These are phyloP conservation scores for Backusella westeae DNA, from an alignment of 192 early-diverging fungal species.

Conservation along the genomic window DNA sequence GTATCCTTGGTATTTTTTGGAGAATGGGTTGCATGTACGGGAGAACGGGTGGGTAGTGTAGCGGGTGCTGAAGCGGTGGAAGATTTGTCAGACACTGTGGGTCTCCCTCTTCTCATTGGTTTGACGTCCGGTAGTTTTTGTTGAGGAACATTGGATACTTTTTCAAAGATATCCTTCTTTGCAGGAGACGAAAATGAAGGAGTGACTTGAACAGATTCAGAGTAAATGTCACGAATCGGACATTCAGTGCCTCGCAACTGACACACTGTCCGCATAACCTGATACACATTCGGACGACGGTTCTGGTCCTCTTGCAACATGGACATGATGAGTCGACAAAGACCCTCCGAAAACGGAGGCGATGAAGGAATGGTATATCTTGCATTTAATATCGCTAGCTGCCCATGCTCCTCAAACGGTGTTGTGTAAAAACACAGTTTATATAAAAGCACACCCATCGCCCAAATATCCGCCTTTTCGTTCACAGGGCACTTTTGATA, in stretches of 20 bases:
- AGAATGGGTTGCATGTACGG: background rate
- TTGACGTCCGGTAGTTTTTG: conserved; percentile 51
- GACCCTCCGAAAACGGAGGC: conserved; percentile 63
- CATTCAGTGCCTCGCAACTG: conserved; percentile 58
- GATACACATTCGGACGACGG: conserved; percentile 79
- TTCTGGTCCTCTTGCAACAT: conserved; percentile 77
- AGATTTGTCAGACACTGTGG: conserved; percentile 44
- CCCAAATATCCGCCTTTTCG: conserved; percentile 75
- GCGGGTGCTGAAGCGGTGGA: conserved; percentile 1
- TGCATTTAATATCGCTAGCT: conserved; percentile 85
- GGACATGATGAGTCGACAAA: conserved; percentile 60
- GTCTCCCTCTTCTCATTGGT: conserved; percentile 92
- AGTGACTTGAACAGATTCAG: background rate
- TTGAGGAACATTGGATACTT: conserved; percentile 34
- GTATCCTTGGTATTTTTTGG: background rate
- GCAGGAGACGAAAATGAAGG: conserved; percentile 6
- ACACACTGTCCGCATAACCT: conserved; percentile 67
- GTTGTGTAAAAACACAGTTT: conserved; percentile 96
- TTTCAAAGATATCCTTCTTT: conserved; percentile 34
- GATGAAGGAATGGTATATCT: conserved; percentile 74
- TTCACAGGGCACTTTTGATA: conserved; percentile 79
- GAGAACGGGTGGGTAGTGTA: background rate
- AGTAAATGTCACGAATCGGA: conserved; percentile 51
- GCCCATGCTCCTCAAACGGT: conserved; percentile 90
- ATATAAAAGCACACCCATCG: conserved; percentile 91